Base-by-base conservation (phyloP, 345 rosid species). In the Eucalyptus dawsonii region DNA sequence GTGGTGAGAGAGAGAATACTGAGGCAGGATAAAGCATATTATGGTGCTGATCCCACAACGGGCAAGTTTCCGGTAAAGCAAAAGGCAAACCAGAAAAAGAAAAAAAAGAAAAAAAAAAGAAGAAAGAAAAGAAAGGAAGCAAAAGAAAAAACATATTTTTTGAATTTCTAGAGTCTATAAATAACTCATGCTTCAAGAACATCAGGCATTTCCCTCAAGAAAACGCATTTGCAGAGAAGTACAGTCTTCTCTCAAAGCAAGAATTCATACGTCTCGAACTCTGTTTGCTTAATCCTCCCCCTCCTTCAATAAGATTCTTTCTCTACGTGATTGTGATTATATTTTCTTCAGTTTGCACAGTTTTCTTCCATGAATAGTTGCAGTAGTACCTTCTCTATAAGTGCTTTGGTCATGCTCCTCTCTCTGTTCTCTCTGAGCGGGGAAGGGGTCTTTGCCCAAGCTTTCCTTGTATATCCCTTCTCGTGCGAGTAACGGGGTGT, bases 401-500 rank as follows among this genome's bases (percentile, higher is more conserved):
- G 27, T 80, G 67, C 89, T 53, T 88, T 88, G 90, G 27, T 88
- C 86, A 86, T 89, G 88, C 88, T 72, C 80, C 87, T 90, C 54
- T 90, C 92, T 62, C 62, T 89, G 62, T 87, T 87, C 91, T 88
- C 88, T 91, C 90, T 89, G 76, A 91, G 67, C 80, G 50, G 92
- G 88, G 91, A 92, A 87, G 90, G 34, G 40, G 89, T 90, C 88
- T 80, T 92, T 72, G 72, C 87, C 80, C 81, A 86, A 62, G 88
- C 89, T 88, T 88, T 88, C 88, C 54, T 69, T 27, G 80, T 88
- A 34, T 85, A 86, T 86, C 88, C 89, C 86, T 91, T 88, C 88
- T 88, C 94, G 89, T 92, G 89, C 87, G 90, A 92, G 92, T 92
- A 91, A 94, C 25, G 62, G 88, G 87, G 42, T 13, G 45, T 21